Evolutionary conservation across 2,329 filamentous ascomycete species (phyloP).

Genomic region (Setomelanomma holmii): DNA sequence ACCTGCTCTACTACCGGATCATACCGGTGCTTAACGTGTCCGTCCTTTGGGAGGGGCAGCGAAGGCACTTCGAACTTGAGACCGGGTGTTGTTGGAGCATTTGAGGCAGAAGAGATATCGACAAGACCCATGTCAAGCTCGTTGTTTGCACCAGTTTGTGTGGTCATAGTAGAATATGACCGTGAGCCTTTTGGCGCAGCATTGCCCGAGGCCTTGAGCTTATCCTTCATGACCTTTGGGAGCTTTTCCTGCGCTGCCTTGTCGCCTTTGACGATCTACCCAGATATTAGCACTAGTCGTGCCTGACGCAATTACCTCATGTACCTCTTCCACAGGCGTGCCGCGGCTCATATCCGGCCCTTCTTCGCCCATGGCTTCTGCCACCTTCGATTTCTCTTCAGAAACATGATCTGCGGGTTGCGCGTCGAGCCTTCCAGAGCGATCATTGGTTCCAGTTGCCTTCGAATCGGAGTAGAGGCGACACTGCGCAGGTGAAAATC

Average conservation of each 20-base stretch:
- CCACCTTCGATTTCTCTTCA: constrained; percentile 69
- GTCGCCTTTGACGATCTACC: constrained; percentile 69
- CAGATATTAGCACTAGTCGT: constrained; percentile 15
- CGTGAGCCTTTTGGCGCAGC: constrained; percentile 54
- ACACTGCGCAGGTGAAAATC: constrained; percentile 33
- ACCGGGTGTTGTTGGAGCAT: constrained; percentile 53
- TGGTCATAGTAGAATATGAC: constrained; percentile 63
- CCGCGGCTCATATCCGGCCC: constrained; percentile 70
- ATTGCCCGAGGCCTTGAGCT: constrained; percentile 58
- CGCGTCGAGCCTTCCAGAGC: constrained; percentile 38
- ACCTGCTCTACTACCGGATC: constrained; percentile 85
- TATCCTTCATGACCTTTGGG: constrained; percentile 71
- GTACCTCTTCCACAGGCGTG: constrained; percentile 70
- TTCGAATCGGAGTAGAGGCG: constrained; percentile 43
- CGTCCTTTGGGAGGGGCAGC: constrained; percentile 67
- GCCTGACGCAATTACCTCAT: constrained; percentile 1
- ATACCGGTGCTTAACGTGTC: constrained; percentile 80
- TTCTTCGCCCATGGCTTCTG: constrained; percentile 63
- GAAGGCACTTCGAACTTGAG: constrained; percentile 79
- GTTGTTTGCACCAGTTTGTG: constrained; percentile 22
- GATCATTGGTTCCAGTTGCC: constrained; percentile 37
- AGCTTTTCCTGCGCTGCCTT: constrained; percentile 67
- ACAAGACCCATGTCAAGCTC: constrained; percentile 41
- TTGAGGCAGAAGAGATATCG: constrained; percentile 27
- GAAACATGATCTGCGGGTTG: constrained; percentile 64